Evolutionary conservation across 148 eudicot genomes (phyloP).

Genomic region (Hydrangea macrophylla): DNA sequence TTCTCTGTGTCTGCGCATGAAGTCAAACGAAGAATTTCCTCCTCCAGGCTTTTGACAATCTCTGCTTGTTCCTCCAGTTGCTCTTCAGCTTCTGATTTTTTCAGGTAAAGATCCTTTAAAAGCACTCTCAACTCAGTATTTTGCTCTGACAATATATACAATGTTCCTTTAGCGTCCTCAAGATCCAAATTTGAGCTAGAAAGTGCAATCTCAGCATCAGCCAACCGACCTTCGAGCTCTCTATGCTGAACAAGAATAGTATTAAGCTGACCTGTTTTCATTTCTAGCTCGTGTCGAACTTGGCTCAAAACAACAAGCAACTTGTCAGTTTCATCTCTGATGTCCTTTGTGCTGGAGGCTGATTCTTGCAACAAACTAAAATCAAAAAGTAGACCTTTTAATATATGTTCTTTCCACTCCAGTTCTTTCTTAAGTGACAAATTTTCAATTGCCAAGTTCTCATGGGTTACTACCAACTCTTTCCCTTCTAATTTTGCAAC

Average conservation of each 20-base stretch:
- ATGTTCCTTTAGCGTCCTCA: constrained; percentile 34
- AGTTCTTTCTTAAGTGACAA: constrained; percentile 44
- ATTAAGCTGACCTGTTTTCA: constrained; percentile 43
- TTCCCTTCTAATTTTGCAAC: constrained; percentile 15
- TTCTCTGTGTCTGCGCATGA: constrained; percentile 30
- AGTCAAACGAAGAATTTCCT: constrained; percentile 45
- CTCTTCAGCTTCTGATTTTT: constrained; percentile 47
- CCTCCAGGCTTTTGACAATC: constrained; percentile 43
- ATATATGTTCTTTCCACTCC: constrained; percentile 40
- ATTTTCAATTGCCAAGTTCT: constrained; percentile 26
- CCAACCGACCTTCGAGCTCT: constrained; percentile 36
- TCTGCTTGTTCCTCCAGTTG: constrained; percentile 51
- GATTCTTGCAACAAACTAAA: constrained; percentile 66
- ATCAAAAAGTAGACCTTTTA: constrained; percentile 61
- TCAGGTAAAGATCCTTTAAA: constrained; percentile 38
- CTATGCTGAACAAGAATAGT: constrained; percentile 27
- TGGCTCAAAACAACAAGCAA: constrained; percentile 38
- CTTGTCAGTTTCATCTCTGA: constrained; percentile 47
- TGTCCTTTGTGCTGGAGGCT: constrained; percentile 45
- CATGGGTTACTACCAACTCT: constrained; percentile 15
- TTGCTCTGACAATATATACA: constrained; percentile 36
- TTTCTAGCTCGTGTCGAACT: constrained; percentile 40
- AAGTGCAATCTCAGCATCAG: constrained; percentile 37
- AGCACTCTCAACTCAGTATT: constrained; percentile 42
- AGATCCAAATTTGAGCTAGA: constrained; percentile 38